Conservation (phyloP, 1,139 yeast species). For the Scheffersomyces stambukii region DNA sequence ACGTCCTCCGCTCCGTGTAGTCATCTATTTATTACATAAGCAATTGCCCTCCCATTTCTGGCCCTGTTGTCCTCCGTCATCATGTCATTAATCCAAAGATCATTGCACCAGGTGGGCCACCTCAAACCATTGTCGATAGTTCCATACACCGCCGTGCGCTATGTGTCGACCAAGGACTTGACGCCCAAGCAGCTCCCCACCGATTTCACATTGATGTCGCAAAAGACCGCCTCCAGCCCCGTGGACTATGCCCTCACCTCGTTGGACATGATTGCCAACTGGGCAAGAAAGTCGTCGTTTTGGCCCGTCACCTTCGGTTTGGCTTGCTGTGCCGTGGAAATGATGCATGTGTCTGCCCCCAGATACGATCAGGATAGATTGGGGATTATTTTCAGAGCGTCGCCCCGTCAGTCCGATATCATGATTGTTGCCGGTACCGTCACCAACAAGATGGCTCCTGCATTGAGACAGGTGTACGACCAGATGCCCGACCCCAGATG, state of each 20-base stretch:
- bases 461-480: constrained; percentile 87
- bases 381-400: constrained; percentile 91
- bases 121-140: constrained; percentile 4
- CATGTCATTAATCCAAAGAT: too few relatives aligned
- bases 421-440: constrained; percentile 93
- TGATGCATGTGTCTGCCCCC: constrained; percentile 94
- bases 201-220: constrained; percentile 43
- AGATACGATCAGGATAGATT: constrained; percentile 91
- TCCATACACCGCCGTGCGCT: constrained; percentile 15
- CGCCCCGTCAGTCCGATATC: constrained; percentile 91
- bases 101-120: constrained; percentile 7
- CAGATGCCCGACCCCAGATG: constrained; percentile 92
- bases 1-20: too few relatives aligned
- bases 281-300: constrained; percentile 91
- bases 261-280: constrained; percentile 76
- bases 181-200: constrained; percentile 42
- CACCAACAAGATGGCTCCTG: constrained; percentile 93
- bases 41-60: too few relatives aligned
- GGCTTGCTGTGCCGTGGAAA: constrained; percentile 92
- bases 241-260: constrained; percentile 85
- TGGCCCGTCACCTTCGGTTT: constrained; percentile 94
- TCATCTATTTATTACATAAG: too few relatives aligned
- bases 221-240: constrained; percentile 44
- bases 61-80: too few relatives aligned
- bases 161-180: constrained; percentile 39